Conservation (phyloP, 83 land plant species). For the Isoetes engelmannii region DNA sequence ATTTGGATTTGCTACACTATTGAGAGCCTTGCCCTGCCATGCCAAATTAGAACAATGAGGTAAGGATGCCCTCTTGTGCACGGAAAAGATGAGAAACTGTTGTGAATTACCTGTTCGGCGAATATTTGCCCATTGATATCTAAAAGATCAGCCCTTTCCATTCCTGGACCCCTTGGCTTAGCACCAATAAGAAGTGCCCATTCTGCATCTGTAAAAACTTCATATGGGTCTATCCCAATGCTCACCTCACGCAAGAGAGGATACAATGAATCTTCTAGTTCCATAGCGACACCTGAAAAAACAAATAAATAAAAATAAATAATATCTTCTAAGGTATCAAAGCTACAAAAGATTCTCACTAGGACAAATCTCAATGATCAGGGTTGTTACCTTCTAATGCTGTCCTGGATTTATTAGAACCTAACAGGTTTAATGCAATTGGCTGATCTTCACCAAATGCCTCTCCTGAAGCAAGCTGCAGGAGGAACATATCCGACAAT, state of each 20-base stretch:
- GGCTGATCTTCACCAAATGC: constrained; percentile 95
- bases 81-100: background rate
- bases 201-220: constrained; percentile 78
- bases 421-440: constrained; percentile 69
- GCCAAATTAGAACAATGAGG: background rate
- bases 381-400: constrained; percentile 78
- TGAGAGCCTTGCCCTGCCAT: constrained; percentile 76
- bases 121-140: constrained; percentile 93
- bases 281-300: constrained; percentile 97
- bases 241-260: constrained; percentile 90
- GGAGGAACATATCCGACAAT: constrained; percentile 3
- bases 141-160: constrained; percentile 85
- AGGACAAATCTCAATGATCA: background rate
- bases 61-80: background rate
- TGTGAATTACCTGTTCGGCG: constrained; percentile 66
- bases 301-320: constrained; percentile 6
- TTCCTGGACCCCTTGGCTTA: constrained; percentile 98
- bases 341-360: background rate
- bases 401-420: constrained; percentile 70
- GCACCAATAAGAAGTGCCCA: constrained; percentile 99
- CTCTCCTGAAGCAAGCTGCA: constrained; percentile 90
- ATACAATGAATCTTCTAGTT: constrained; percentile 89
- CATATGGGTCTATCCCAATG: constrained; percentile 78
- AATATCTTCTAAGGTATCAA: background rate
- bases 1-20: constrained; percentile 80